These are phyloP conservation scores for Cunninghamia lanceolata DNA, from an alignment of 75 land plant genomes.

Conservation along the genomic window DNA sequence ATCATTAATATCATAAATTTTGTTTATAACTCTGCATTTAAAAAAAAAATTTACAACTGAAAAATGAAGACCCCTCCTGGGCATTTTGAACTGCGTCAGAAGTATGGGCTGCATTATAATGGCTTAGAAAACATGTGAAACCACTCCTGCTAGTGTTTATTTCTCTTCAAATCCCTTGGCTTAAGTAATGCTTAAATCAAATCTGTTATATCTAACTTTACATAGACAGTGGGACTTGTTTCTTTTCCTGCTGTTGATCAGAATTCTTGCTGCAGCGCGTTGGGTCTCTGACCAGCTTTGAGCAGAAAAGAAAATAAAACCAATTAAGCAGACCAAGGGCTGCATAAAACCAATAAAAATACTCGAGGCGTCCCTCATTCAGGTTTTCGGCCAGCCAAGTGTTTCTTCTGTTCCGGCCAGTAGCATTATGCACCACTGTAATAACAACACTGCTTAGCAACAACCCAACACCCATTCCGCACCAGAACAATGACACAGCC, in stretches of 20 bases:
- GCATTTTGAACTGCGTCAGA: no score
- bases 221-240: not conserved
- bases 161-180: no score
- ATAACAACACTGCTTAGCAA: conserved; percentile 68
- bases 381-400: conserved; percentile 81
- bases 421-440: conserved; percentile 45
- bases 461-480: conserved; percentile 54
- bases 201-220: not conserved
- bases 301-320: conserved; percentile 23
- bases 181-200: no score
- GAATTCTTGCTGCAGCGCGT: not conserved
- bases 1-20: no score
- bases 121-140: no score
- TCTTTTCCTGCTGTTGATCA: not conserved
- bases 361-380: conserved; percentile 50
- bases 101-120: no score
- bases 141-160: no score
- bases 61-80: no score
- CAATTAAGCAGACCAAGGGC: conserved; percentile 54
- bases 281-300: conserved; percentile 20
- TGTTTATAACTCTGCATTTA: no score
- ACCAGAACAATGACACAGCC: conserved; percentile 56
- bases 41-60: no score
- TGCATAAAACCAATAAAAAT: conserved; percentile 85
- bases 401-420: conserved; percentile 31